These are phyloP conservation scores for Theileria annulata DNA, from an alignment of 169 alveolate species.

Conservation along the genomic window DNA sequence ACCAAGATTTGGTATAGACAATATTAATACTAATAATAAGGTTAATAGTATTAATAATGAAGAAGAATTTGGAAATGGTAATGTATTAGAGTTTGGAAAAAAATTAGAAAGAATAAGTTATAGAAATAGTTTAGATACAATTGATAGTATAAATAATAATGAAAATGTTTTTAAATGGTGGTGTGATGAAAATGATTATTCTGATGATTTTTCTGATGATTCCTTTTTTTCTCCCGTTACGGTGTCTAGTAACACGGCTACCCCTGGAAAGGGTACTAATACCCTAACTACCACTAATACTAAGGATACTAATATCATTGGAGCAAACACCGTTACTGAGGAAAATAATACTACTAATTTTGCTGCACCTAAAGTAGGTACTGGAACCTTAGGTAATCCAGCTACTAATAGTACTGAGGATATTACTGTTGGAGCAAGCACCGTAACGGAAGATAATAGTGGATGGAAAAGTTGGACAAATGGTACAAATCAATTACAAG, in stretches of 20 bases:
- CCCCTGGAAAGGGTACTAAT: too few species aligned
- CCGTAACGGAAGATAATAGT: neutral
- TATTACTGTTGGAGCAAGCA: neutral
- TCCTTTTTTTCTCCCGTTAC: too few species aligned
- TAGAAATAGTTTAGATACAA: conserved; percentile 10
- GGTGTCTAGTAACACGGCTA: too few species aligned
- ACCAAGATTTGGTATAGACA: conserved; percentile 21
- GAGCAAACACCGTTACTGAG: too few species aligned
- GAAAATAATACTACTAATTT: neutral
- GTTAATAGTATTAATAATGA: too few species aligned
- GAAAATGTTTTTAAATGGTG: conserved; percentile 61
- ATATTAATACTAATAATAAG: too few species aligned
- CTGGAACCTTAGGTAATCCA: too few species aligned
- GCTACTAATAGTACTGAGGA: neutral
- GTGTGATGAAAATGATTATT: conserved; percentile 41
- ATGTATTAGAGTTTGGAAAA: neutral
- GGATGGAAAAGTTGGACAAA: conserved; percentile 12
- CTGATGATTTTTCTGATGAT: neutral
- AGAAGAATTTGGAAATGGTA: too few species aligned
- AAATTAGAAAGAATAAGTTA: neutral
- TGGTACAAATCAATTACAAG: neutral
- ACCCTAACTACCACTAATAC: too few species aligned
- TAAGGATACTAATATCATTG: too few species aligned
- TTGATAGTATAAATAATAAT: neutral
- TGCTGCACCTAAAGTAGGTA: too few species aligned